phyloP scores from a whole-genome alignment of 768 basidiomycete genomes.

The Lentinula aciculospora region DNA sequence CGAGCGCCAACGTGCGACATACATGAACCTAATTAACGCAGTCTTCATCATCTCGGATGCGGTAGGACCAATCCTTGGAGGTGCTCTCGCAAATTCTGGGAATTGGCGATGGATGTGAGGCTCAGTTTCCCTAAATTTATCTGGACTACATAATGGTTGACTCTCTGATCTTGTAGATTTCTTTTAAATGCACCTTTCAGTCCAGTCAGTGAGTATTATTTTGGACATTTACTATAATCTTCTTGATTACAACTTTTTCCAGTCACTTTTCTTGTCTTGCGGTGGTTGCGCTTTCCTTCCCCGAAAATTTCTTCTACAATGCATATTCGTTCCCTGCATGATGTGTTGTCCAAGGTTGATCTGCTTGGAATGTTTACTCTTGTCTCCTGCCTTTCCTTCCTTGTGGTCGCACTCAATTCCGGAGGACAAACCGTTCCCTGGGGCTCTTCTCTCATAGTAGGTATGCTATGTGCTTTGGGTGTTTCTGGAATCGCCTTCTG shows the following conservation, averaged over 20 bases:
- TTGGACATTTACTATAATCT: background rate
- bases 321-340: constrained; percentile 7
- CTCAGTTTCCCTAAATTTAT: background rate
- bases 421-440: constrained; percentile 21
- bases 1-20: constrained; percentile 21
- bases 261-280: constrained; percentile 18
- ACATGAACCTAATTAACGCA: constrained; percentile 21
- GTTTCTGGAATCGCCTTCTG: constrained; percentile 16
- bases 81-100: constrained; percentile 18
- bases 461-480: constrained; percentile 16
- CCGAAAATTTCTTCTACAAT: constrained; percentile 3
- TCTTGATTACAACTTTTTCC: background rate
- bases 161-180: constrained; percentile 13
- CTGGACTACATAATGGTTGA: background rate
- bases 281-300: constrained; percentile 15
- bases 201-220: constrained; percentile 16
- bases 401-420: constrained; percentile 20
- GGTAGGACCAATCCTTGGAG: constrained; percentile 19
- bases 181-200: constrained; percentile 19
- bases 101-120: constrained; percentile 24
- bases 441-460: constrained; percentile 19
- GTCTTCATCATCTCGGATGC: constrained; percentile 21
- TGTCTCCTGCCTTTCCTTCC: constrained; percentile 16
- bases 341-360: constrained; percentile 14
- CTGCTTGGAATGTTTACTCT: constrained; percentile 19